Base-by-base conservation (phyloP, 2,329 filamentous ascomycete species). In the Colletotrichum magnum region DNA sequence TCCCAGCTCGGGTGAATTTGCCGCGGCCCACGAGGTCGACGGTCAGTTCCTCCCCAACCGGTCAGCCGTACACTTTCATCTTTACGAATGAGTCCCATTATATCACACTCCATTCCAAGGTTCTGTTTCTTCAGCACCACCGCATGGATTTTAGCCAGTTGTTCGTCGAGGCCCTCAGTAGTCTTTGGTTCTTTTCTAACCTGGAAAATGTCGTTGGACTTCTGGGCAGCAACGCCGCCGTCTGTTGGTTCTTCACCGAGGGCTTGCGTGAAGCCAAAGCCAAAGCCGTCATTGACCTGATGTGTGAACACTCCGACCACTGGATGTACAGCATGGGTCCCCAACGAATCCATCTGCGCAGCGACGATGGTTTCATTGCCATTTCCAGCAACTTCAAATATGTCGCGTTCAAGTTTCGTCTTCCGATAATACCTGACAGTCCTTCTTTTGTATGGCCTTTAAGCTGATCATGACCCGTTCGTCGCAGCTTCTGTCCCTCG, bases 401-500 rank as follows among this genome's bases (percentile, higher is more conserved):
- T 45, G 36, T 39, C 18, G 54, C 6, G 15, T 12, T 57, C 39
- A 43, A 57, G 0, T 57, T 36, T 26, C 39, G 13, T 57, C 54
- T 45, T 0, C 12, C 0, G 0, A 18, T 18, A 21, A 57, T 21
- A 15, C 1, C 39, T 13, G 54, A 4, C 2, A 5, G 2, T 13
- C 15, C 45, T 6, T 45, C 45, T 6, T 45, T 57, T 4, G 36
- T 6, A 32, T 7, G 1, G 0, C 54, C 45, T 18, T 57, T 18
- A 10, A 18, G 5, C n/a, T 43, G 36, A 57, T 4, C 15, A 39
- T 39, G 13, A 45, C 18, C 54, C 6, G 15, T 45, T 57, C 21
- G 54, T 57, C 21, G 54, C 39, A 18, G 54, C 54, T 39, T 57
- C 1, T 57, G 53, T 36, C 18, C 41, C 53, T 21, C 53, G 3